These are phyloP conservation scores for Lippia alba DNA, from an alignment of 305 asterid genomes.

Conservation along the genomic window DNA sequence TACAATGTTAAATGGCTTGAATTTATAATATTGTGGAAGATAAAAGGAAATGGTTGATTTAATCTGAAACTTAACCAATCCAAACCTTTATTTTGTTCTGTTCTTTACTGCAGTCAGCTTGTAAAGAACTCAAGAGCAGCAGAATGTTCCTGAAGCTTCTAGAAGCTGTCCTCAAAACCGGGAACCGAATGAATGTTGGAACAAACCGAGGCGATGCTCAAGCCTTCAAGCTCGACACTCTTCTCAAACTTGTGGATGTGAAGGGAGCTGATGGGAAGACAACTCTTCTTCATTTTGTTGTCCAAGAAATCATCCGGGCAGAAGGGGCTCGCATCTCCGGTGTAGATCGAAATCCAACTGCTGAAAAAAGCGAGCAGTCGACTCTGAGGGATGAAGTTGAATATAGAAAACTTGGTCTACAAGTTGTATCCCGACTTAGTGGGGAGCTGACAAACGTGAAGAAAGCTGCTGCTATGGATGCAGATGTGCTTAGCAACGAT, in stretches of 20 bases:
- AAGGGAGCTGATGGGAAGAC: constrained; percentile 86
- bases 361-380: constrained; percentile 43
- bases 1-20: no score
- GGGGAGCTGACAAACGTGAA: constrained; percentile 85
- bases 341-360: constrained; percentile 33
- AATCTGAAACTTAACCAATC: no score
- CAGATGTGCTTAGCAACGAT: constrained; percentile 61
- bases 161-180: constrained; percentile 90
- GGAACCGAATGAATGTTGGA: constrained; percentile 82
- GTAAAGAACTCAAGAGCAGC: constrained; percentile 80
- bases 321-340: constrained; percentile 74
- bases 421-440: constrained; percentile 65
- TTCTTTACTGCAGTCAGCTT: constrained; percentile 61
- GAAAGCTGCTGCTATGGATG: constrained; percentile 83
- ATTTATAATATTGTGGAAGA: no score
- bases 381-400: constrained; percentile 62
- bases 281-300: constrained; percentile 85
- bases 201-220: constrained; percentile 86
- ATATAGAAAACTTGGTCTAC: constrained; percentile 65
- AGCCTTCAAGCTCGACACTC: constrained; percentile 87
- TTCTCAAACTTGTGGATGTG: constrained; percentile 80
- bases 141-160: constrained; percentile 80
- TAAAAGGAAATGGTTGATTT: no score
- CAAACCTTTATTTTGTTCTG: neutral
- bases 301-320: constrained; percentile 75